Evolutionary conservation across 805 yeast species (phyloP), one percentile per base, ranked within the genome.

Genomic region (Spathaspora arborariae): DNA sequence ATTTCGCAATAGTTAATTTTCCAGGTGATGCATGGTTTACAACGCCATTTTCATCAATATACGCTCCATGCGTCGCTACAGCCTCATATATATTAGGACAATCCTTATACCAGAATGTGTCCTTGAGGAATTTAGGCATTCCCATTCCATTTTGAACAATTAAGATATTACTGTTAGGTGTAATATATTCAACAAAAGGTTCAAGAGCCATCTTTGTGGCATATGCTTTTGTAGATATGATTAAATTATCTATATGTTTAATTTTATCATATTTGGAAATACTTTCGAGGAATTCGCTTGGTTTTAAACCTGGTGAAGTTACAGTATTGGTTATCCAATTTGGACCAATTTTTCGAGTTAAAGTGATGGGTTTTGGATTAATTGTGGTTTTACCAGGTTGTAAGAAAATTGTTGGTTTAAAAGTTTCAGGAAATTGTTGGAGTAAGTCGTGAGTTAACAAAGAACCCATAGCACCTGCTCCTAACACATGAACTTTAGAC

Each of bases 141-240:
- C 98, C 98, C 72, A 90, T 74, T 1, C 90, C 99, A 62, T 94
- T 88, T 46, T 88, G 98, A n/a, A 91, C 55, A 19, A 91, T 62
- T 39, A 91, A 52, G 2, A 90, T 62, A 47, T 80, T 81, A 1
- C 91, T 76, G 2, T 67, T 58, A 2, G 67, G 58, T 22, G 66
- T 62, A 22, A 92, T 72, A 45, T 66, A 66, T 1, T 75, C 72
- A 18, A 80, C 50, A 44, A 81, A 70, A 2, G 85, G 84, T 27
- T 56, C 58, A 15, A 91, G 49, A 0, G 97, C 95, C 3, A 63
- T 61, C 19, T 73, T 65, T 0, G 96, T 85, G 56, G 85, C 88
- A 50, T 84, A 81, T 0, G 95, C 81, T 63, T 92, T 92, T 4
- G 96, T 89, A 8, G 95, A 72, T 8, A 92, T 76, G 7, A 92